Base-by-base conservation (phyloP, 2,329 filamentous ascomycete species). In the Cladosporium sp. region DNA sequence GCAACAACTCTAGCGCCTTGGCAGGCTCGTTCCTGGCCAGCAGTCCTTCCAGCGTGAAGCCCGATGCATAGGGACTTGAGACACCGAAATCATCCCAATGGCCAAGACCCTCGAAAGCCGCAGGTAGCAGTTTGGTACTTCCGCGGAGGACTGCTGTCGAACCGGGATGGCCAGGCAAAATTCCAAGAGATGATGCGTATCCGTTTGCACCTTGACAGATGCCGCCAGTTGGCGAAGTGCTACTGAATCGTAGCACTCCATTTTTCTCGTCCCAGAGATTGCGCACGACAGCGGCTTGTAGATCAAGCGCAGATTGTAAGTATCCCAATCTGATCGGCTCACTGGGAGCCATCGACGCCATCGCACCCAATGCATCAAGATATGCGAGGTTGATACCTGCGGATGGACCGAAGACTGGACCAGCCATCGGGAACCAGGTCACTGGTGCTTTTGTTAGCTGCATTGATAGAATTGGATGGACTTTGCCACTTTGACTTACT, bases 1-100 rank as follows among this genome's bases (percentile, higher is more conserved):
- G 57, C 14, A 67, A 56, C 16, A 69, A 37, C 28, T 37, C 21
- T 29, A 69, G 28, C 31, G 50, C 50, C 31, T 53, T 53, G 50
- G 50, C 14, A 53, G 23, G 50, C 26, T 53, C 50, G 16, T 53
- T 31, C 7, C n/a, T 50, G 56, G 46, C 64, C 53, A 64, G 21
- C 55, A 52, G 52, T 64, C 37, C 33, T 53, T 44, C n/a, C 28
- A 53, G 28, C 18, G 50, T 28, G 18, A 53, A 53, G 0, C 50
- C 50, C 12, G 50, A 53, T 53, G 50, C 50, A 23, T 29, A 53
- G 8, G 50, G 50, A 29, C 50, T 53, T 3, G 50, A 4, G 14
- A 53, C 16, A 53, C 23, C 23, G 16, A 53, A 33, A 21, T 21
- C 21, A 12, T 53, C 50, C 50, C 50, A 53, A n/a, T 29, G 23